Conservation (phyloP, 306 rosid genomes). For the Prunus mira region DNA sequence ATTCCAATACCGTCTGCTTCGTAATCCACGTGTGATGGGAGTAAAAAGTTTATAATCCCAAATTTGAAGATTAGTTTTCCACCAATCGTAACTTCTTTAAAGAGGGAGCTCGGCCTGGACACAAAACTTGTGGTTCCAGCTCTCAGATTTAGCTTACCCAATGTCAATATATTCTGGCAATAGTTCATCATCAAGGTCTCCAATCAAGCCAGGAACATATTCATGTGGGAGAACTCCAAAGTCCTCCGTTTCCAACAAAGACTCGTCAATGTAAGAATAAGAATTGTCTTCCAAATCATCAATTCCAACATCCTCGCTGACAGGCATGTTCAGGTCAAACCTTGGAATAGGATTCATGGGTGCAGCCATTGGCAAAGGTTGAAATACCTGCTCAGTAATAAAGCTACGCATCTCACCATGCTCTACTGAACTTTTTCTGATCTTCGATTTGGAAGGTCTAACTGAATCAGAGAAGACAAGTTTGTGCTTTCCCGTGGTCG, state of each 20-base stretch:
- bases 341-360: slow-evolving; percentile 34
- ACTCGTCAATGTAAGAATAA: slow-evolving; percentile 26
- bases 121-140: slow-evolving; percentile 22
- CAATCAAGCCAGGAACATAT: slow-evolving; percentile 46
- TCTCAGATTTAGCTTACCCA: slow-evolving; percentile 36
- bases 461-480: slow-evolving; percentile 42
- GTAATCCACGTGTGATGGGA: not conserved
- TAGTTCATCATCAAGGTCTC: slow-evolving; percentile 60
- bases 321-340: slow-evolving; percentile 32
- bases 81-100: not conserved
- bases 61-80: slow-evolving; percentile 4
- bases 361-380: slow-evolving; percentile 27
- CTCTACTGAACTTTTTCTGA: slow-evolving; percentile 47
- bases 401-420: slow-evolving; percentile 43
- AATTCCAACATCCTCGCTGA: slow-evolving; percentile 28
- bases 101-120: slow-evolving; percentile 14
- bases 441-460: slow-evolving; percentile 66
- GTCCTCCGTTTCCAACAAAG: slow-evolving; percentile 38
- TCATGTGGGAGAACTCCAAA: slow-evolving; percentile 41
- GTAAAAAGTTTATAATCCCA: slow-evolving; percentile 6
- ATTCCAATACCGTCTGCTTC: slow-evolving; percentile 9
- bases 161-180: slow-evolving; percentile 57
- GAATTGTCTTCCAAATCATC: slow-evolving; percentile 27
- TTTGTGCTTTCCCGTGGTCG: slow-evolving; percentile 80
- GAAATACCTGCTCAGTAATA: slow-evolving; percentile 36